Evolutionary conservation across 495 filamentous ascomycete species (phyloP), one percentile per base, ranked within the genome.

Genomic region (Penicillium bovifimosum): DNA sequence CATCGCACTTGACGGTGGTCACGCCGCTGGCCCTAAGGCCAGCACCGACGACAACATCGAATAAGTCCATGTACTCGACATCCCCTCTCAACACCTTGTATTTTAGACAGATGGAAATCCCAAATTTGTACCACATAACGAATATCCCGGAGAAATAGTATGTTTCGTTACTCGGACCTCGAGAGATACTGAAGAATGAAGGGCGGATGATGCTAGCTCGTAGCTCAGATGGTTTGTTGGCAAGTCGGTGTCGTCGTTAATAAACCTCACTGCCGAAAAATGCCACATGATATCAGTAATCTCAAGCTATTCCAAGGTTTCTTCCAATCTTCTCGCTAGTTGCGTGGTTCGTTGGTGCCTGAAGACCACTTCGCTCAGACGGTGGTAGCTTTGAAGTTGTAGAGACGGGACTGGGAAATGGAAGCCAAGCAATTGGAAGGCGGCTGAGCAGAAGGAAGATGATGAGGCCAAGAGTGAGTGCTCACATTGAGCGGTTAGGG

Each of bases 1-100:
- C 91, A 92, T 97, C 65, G 95, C 93, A 32, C 80, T 87, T 62
- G 93, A 98, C 71, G 75, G 16, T 20, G 35, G 38, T 81, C 29
- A 78, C 70, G 60, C 78, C 95, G 39, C 44, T 38, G 51, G 60
- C 55, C 54, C 61, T 52, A 59, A 64, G 49, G 46, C 64, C 46
- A 71, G 46, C 9, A 10, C 74, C 41, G 64, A 57, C 64, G 69
- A 71, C 58, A 68, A 67, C 24, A 72, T 76, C 36, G 74, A 76
- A 48, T 71, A 68, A 65, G 52, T 31, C 16, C 31, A 24, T 24
- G 20, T 24, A 2, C 20, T 47, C 29, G 7, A 27, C 29, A 10
- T 29, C 20, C 20, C 24, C 27, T 14, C 20, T 16, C 54, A 38
- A 53, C 49, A 46, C 18, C 39, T 50, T 53, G 55, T 52, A 57